A percentile compares a stretch with the other conserved stretches of the same genome.
Evolutionary conservation across 106 monocot genomes (phyloP).

Genomic region (Dendrobium huoshanense): DNA sequence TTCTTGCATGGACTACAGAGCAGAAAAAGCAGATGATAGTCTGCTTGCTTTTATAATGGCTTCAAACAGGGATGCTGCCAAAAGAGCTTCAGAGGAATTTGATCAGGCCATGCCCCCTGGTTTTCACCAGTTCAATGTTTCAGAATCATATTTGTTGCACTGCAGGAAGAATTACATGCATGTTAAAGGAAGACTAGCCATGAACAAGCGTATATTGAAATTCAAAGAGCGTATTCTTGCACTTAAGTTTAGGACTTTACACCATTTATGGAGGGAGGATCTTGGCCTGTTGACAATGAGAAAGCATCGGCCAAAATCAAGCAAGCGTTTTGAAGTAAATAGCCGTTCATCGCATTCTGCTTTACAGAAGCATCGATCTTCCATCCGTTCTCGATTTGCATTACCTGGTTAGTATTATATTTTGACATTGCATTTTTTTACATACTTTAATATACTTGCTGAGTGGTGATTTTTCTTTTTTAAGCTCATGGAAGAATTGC

Average conservation of each 20-base stretch:
- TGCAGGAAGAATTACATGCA: conserved; percentile 21
- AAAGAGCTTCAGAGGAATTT: conserved; percentile 30
- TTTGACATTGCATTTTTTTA: not conserved
- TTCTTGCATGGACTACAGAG: not conserved
- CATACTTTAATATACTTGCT: not conserved
- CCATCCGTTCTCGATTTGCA: conserved; percentile 28
- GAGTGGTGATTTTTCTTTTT: not conserved
- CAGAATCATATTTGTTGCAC: conserved; percentile 15
- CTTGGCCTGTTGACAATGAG: conserved; percentile 37
- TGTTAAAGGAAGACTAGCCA: conserved; percentile 34
- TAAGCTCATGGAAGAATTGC: not conserved
- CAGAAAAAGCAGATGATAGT: conserved; percentile 5
- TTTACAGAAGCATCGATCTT: conserved; percentile 45
- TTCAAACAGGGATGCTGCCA: conserved; percentile 39
- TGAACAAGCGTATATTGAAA: conserved; percentile 29
- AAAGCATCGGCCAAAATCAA: conserved; percentile 57
- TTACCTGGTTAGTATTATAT: conserved; percentile 44
- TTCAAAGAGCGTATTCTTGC: conserved; percentile 68
- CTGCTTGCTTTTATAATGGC: conserved; percentile 30
- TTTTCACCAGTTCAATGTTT: conserved; percentile 17
- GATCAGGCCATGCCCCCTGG: conserved; percentile 10
- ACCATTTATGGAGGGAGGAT: conserved; percentile 82
- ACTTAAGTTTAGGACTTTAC: conserved; percentile 56
- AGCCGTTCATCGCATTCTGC: conserved; percentile 28
- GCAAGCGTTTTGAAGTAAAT: conserved; percentile 43